Percentiles rank a stretch among this genome's conserved stretches.
These are phyloP conservation scores for Cryptococcus sp. DNA, from an alignment of 1,284 basidiomycete species.

Conservation along the genomic window DNA sequence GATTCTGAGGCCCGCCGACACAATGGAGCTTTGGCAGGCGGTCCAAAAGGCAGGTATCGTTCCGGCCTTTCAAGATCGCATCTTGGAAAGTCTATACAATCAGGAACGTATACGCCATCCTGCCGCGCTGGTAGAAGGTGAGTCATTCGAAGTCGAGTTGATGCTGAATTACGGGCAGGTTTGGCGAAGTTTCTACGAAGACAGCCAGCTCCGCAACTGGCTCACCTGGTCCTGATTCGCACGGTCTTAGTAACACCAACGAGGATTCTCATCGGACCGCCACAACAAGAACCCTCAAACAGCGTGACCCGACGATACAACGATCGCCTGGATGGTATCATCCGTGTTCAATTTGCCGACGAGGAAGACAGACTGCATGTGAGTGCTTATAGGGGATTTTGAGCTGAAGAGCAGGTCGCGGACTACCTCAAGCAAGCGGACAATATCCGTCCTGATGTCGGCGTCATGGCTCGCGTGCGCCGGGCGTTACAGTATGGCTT, in stretches of 20 bases:
- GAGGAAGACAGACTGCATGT: constrained; percentile 49
- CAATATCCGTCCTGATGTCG: constrained; percentile 28
- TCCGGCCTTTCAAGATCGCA: constrained; percentile 32
- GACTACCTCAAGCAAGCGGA: constrained; percentile 42
- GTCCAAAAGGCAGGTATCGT: constrained; percentile 25
- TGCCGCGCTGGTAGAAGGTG: constrained; percentile 26
- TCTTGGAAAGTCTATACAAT: constrained; percentile 46
- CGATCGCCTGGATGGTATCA: constrained; percentile 44
- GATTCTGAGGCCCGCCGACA: constrained; percentile 40
- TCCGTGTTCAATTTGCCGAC: constrained; percentile 51
- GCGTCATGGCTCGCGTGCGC: constrained; percentile 49
- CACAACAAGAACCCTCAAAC: constrained; percentile 50
- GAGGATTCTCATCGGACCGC: constrained; percentile 47
- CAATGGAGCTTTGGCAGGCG: constrained; percentile 20
- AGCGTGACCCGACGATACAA: constrained; percentile 46
- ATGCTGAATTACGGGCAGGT: constrained; percentile 13
- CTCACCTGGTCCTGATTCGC: constrained; percentile 46
- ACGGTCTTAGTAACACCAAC: constrained; percentile 51
- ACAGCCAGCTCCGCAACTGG: constrained; percentile 9
- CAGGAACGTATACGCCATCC: constrained; percentile 45
- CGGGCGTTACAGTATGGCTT: constrained; percentile 48
- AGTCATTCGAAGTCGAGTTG: neutral
- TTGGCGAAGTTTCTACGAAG: constrained; percentile 26
- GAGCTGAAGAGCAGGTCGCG: constrained; percentile 31
- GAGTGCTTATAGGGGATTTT: constrained; percentile 7